phyloP scores from a whole-genome alignment of 106 monocot genomes.

The Dendrobium chrysotoxum region DNA sequence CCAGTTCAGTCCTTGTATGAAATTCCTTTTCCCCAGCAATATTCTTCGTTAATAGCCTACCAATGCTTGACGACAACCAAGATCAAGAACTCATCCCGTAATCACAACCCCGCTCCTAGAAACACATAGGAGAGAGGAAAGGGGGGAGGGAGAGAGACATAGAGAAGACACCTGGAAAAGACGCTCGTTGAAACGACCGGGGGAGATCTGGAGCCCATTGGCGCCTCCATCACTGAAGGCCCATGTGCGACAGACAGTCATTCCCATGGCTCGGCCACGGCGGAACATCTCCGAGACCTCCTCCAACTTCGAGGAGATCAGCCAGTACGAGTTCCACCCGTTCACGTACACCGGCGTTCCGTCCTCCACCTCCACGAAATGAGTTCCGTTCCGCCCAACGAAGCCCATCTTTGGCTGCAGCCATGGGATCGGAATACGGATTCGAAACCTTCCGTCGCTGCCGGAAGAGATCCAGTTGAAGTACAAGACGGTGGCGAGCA shows the following conservation, averaged over 20 bases:
- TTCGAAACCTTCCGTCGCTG: background rate
- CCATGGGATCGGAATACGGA: conserved; percentile 57
- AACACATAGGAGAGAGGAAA: background rate
- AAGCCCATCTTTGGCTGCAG: conserved; percentile 57
- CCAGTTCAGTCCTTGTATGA: background rate
- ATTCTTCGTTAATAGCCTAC: background rate
- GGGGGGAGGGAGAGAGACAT: background rate
- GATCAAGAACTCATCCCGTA: background rate
- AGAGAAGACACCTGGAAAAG: conserved; percentile 50
- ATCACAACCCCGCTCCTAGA: background rate
- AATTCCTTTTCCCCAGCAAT: background rate
- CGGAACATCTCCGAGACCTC: conserved; percentile 54
- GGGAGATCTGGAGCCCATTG: conserved; percentile 64
- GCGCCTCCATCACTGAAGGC: conserved; percentile 79
- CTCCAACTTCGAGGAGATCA: conserved; percentile 32
- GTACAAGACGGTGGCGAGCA: conserved; percentile 41
- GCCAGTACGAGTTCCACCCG: conserved; percentile 97
- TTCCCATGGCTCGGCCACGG: conserved; percentile 51
- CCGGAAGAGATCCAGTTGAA: conserved; percentile 33
- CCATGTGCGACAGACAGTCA: conserved; percentile 80
- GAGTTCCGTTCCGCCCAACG: conserved; percentile 42
- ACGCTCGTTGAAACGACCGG: conserved; percentile 54
- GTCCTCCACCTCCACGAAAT: conserved; percentile 33
- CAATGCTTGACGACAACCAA: too few relatives aligned
- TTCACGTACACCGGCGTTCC: conserved; percentile 45